Percentiles rank a stretch among this genome's conserved stretches.
These are phyloP conservation scores for Pascua sp. DNA, from an alignment of 1,284 basidiomycete genomes.

Conservation along the genomic window DNA sequence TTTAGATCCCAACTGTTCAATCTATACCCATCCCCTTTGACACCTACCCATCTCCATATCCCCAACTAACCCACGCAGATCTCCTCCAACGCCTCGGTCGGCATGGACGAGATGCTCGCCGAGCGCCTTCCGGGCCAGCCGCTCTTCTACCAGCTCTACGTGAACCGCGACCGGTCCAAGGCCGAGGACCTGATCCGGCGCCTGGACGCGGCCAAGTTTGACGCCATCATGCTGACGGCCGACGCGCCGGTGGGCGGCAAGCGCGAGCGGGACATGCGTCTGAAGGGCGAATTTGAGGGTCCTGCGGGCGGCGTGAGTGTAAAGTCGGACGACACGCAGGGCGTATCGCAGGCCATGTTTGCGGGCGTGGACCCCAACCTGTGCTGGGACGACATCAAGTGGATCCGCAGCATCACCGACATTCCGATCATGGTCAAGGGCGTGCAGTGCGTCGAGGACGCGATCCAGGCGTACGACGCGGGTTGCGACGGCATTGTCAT, in stretches of 20 bases:
- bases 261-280: slow-evolving; percentile 67
- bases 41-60: too few species aligned
- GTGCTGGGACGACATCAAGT: slow-evolving; percentile 43
- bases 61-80: slow-evolving; percentile 49
- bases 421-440: slow-evolving; percentile 83
- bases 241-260: slow-evolving; percentile 84
- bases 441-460: slow-evolving; percentile 55
- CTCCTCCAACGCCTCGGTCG: slow-evolving; percentile 50
- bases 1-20: too few species aligned
- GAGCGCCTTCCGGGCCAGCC: slow-evolving; percentile 49
- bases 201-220: slow-evolving; percentile 62
- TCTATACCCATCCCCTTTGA: not conserved
- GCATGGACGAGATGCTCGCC: slow-evolving; percentile 55
- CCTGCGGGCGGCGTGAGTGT: slow-evolving; percentile 37
- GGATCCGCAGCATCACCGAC: slow-evolving; percentile 63
- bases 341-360: slow-evolving; percentile 43
- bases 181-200: slow-evolving; percentile 53
- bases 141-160: slow-evolving; percentile 53
- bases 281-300: slow-evolving; percentile 46
- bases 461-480: slow-evolving; percentile 49
- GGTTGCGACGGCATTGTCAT: slow-evolving; percentile 53
- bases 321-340: slow-evolving; percentile 36
- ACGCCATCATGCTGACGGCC: slow-evolving; percentile 83
- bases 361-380: slow-evolving; percentile 43
- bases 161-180: slow-evolving; percentile 54